Percentiles rank a stretch among this genome's conserved stretches.
These are phyloP conservation scores for Trematosphaeria pertusa DNA, from an alignment of 2,329 filamentous ascomycete species.

Conservation along the genomic window DNA sequence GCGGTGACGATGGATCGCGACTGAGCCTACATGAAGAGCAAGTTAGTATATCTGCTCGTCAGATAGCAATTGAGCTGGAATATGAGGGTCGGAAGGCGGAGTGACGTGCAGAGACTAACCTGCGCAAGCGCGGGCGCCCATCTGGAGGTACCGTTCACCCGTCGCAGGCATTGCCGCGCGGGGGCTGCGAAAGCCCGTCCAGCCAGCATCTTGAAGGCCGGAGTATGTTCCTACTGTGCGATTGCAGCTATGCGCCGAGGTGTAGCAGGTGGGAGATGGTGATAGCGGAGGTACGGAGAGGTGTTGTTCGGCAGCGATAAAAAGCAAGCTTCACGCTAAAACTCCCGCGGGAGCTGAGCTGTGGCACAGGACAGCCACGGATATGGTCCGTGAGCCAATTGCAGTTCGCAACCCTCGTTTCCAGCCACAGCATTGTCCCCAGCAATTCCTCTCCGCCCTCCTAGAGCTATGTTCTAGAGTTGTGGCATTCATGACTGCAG, in stretches of 20 bases:
- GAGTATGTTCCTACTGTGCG: slow-evolving; percentile 28
- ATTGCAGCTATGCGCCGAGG: slow-evolving; percentile 43
- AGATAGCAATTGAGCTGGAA: no score
- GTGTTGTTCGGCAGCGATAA: slow-evolving; percentile 27
- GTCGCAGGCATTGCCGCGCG: slow-evolving; percentile 79
- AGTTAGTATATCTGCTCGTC: background rate
- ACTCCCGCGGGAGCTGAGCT: slow-evolving; percentile 28
- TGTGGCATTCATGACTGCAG: no score
- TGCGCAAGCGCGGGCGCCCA: slow-evolving; percentile 60
- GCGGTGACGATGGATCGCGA: slow-evolving; percentile 12
- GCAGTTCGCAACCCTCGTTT: no score
- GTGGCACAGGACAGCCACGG: no score
- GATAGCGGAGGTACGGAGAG: slow-evolving; percentile 28
- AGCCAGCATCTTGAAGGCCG: slow-evolving; percentile 75
- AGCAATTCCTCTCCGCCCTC: no score
- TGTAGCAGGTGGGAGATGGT: slow-evolving; percentile 34
- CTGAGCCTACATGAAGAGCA: slow-evolving; percentile 1
- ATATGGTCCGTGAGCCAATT: slow-evolving; percentile 16
- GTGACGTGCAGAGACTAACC: no score
- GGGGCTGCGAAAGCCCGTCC: slow-evolving; percentile 78
- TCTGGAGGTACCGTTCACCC: slow-evolving; percentile 58
- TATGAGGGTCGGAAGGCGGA: no score
- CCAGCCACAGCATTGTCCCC: no score
- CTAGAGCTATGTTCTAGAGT: no score
- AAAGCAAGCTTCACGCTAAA: slow-evolving; percentile 33